Conservation (phyloP, 2,329 filamentous ascomycete genomes). For the Diaporthe sp. region DNA sequence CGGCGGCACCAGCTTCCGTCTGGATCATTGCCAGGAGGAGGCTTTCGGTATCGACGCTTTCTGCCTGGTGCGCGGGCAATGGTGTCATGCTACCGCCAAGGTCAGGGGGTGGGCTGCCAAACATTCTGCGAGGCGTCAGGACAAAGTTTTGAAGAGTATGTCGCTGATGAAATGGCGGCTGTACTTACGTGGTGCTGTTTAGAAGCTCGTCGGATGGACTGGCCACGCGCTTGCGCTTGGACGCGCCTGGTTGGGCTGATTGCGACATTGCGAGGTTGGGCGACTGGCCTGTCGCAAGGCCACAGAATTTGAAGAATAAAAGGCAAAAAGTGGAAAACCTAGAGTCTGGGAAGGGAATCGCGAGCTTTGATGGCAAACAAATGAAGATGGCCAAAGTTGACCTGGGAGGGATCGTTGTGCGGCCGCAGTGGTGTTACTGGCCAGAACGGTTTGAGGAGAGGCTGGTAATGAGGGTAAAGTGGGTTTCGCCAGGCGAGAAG, state of each 20-base stretch:
- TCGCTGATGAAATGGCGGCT: neutral
- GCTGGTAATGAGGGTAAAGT: too few relatives aligned
- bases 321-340: too few relatives aligned
- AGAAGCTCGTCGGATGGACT: fast-evolving
- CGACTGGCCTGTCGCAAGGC: too few relatives aligned
- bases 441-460: too few relatives aligned
- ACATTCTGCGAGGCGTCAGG: neutral
- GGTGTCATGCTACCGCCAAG: too few relatives aligned
- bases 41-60: neutral
- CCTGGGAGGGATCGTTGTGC: too few relatives aligned
- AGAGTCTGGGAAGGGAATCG: neutral
- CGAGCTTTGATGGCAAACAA: too few relatives aligned
- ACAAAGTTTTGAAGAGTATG: too few relatives aligned
- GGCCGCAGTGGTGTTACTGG: too few relatives aligned
- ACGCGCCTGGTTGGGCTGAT: neutral
- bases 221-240: neutral
- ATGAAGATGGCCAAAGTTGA: neutral
- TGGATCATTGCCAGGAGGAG: neutral
- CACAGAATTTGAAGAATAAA: too few relatives aligned
- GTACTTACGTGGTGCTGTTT: neutral
- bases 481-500: too few relatives aligned
- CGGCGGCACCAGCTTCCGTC: neutral
- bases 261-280: neutral
- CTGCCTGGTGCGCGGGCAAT: neutral
- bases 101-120: neutral